Evolutionary conservation across 2,329 filamentous ascomycete genomes (phyloP).

Genomic region (Penicillium crustosum): DNA sequence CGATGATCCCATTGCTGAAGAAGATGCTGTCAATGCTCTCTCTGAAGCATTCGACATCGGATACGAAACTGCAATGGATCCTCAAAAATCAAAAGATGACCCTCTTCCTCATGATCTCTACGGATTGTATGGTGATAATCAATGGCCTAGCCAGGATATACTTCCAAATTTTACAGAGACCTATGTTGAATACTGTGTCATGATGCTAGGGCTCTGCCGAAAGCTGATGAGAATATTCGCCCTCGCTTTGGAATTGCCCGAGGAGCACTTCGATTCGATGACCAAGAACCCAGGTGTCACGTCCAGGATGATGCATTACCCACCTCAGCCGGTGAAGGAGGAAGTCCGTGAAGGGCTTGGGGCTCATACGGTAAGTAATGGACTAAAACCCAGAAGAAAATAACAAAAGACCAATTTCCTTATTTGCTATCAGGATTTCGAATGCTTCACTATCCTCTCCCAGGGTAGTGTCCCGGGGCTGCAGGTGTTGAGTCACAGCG

Average conservation of each 20-base stretch:
- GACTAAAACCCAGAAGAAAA: background rate
- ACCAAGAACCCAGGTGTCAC: slow-evolving; percentile 37
- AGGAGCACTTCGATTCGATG: slow-evolving; percentile 40
- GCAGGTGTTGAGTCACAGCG: slow-evolving; percentile 36
- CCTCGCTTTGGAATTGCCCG: slow-evolving; percentile 39
- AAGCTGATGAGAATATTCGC: slow-evolving; percentile 41
- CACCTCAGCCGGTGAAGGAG: slow-evolving; percentile 35
- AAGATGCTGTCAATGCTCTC: slow-evolving; percentile 15
- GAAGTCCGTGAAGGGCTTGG: slow-evolving; percentile 42
- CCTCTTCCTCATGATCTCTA: slow-evolving; percentile 19
- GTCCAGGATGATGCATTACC: slow-evolving; percentile 46
- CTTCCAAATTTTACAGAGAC: slow-evolving; percentile 19
- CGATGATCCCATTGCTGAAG: slow-evolving; percentile 11
- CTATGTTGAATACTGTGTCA: slow-evolving; percentile 23
- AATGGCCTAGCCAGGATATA: slow-evolving; percentile 21
- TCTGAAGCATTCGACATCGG: slow-evolving; percentile 31
- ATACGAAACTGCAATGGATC: slow-evolving; percentile 26
- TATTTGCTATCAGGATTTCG: slow-evolving; percentile 33
- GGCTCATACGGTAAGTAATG: slow-evolving; percentile 38
- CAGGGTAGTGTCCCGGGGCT: slow-evolving; percentile 42
- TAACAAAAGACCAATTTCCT: background rate
- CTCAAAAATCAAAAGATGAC: slow-evolving; percentile 9
- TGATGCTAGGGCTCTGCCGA: slow-evolving; percentile 17
- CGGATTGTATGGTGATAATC: slow-evolving; percentile 26
- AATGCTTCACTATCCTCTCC: slow-evolving; percentile 43